phyloP scores from a whole-genome alignment of 176 grass and related monocot species.

The Musa schizocarpa region DNA sequence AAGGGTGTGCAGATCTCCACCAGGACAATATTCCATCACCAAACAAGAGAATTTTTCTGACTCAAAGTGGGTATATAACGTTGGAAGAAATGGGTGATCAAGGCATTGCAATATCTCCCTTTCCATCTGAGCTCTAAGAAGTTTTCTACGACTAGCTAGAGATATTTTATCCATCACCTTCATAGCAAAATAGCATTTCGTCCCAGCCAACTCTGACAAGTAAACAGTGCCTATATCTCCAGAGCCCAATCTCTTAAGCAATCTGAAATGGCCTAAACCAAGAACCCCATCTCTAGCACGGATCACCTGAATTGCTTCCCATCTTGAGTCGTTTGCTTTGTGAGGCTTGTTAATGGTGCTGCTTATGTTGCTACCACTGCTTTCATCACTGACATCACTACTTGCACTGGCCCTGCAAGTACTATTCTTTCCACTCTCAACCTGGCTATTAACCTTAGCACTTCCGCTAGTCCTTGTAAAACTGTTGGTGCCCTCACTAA shows the following conservation, averaged over 20 bases:
- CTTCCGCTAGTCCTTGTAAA: background rate
- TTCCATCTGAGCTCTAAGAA: conserved; percentile 5
- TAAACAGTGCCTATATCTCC: conserved; percentile 10
- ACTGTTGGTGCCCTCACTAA: background rate
- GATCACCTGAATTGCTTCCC: conserved; percentile 7
- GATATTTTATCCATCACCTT: conserved; percentile 9
- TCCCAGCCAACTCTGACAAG: conserved; percentile 11
- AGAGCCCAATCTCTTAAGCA: conserved; percentile 9
- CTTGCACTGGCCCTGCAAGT: conserved; percentile 6
- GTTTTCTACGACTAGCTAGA: conserved; percentile 1
- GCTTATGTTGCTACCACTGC: background rate
- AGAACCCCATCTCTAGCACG: conserved; percentile 5
- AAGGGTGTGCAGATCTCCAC: conserved; percentile 12
- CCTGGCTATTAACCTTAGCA: background rate
- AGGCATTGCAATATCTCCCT: conserved; percentile 10
- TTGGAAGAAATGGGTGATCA: conserved; percentile 15
- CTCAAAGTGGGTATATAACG: conserved; percentile 8
- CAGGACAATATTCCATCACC: conserved; percentile 13
- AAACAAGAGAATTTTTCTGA: conserved; percentile 15
- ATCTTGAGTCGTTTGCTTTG: conserved; percentile 10
- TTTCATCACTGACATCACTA: conserved; percentile 2
- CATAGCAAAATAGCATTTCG: conserved; percentile 11
- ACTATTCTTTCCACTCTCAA: conserved; percentile 2
- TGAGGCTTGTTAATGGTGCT: conserved; percentile 11
- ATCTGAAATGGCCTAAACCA: conserved; percentile 4